Evolutionary conservation across 768 basidiomycete genomes (phyloP).

Genomic region (Suillus decipiens): DNA sequence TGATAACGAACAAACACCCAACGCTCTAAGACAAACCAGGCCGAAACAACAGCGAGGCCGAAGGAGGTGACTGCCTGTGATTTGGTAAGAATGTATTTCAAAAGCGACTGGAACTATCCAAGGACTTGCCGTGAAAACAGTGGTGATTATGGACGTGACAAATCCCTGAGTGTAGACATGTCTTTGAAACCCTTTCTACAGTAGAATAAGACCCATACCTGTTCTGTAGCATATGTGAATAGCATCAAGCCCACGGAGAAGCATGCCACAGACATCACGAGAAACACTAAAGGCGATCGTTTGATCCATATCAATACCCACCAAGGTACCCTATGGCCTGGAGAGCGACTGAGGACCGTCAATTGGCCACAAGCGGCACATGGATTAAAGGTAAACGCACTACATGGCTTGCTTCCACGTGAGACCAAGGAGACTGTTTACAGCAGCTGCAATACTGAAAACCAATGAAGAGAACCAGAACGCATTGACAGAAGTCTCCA

Average conservation of each 20-base stretch:
- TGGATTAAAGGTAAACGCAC: conserved; percentile 34
- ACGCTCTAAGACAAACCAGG: conserved; percentile 56
- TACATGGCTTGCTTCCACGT: conserved; percentile 63
- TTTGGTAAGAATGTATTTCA: conserved; percentile 14
- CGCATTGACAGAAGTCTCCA: conserved; percentile 47
- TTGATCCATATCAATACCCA: conserved; percentile 82
- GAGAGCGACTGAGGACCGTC: conserved; percentile 45
- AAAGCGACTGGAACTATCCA: background rate
- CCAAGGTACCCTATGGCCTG: conserved; percentile 56
- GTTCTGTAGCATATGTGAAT: conserved; percentile 73
- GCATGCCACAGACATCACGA: conserved; percentile 81
- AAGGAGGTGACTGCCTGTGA: conserved; percentile 39
- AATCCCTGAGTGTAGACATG: conserved; percentile 40
- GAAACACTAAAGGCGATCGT: conserved; percentile 77
- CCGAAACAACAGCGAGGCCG: conserved; percentile 49
- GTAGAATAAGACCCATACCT: conserved; percentile 44
- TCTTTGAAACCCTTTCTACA: conserved; percentile 18
- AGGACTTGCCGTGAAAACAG: conserved; percentile 60
- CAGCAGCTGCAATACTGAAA: conserved; percentile 57
- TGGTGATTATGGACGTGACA: conserved; percentile 72
- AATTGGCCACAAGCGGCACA: conserved; percentile 18
- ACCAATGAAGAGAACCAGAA: conserved; percentile 59
- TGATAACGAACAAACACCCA: conserved; percentile 48
- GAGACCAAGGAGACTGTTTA: conserved; percentile 52
- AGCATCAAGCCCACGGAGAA: conserved; percentile 79